These are phyloP conservation scores for Cucumis cinereus DNA, from an alignment of 306 rosid species.

Conservation along the genomic window DNA sequence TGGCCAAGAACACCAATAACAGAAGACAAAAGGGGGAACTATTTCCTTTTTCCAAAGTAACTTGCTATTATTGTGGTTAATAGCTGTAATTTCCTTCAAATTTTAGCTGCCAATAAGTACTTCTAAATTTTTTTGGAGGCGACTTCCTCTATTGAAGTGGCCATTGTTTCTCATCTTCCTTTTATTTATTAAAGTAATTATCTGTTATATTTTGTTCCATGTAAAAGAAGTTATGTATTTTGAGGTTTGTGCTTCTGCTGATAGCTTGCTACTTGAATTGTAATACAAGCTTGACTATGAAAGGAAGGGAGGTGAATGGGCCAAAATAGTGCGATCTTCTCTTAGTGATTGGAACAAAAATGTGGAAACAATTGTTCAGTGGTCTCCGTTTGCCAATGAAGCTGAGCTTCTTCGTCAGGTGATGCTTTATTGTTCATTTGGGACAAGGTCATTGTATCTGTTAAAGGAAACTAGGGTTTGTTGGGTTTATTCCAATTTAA, in stretches of 20 bases:
- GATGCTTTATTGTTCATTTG: conserved; percentile 4
- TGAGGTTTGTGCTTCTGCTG: conserved; percentile 17
- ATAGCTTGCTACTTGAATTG: conserved; percentile 12
- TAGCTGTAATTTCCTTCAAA: too few relatives aligned
- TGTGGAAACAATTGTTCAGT: conserved; percentile 56
- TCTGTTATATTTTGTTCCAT: neutral
- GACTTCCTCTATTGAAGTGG: too few relatives aligned
- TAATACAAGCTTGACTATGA: conserved; percentile 71
- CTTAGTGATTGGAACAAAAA: conserved; percentile 57
- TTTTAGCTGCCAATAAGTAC: too few relatives aligned
- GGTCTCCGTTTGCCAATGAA: conserved; percentile 83
- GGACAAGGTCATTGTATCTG: neutral
- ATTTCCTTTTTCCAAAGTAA: too few relatives aligned
- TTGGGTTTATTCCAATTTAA: too few relatives aligned
- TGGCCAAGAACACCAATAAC: too few relatives aligned
- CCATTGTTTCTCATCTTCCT: too few relatives aligned
- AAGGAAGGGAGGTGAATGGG: conserved; percentile 44
- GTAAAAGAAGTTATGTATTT: conserved; percentile 1
- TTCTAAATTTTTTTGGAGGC: too few relatives aligned
- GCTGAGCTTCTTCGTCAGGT: conserved; percentile 69
- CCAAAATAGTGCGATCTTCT: conserved; percentile 50
- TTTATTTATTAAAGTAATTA: neutral
- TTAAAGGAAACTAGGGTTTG: too few relatives aligned
- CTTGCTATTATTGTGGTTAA: too few relatives aligned
- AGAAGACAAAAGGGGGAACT: too few relatives aligned